These are phyloP conservation scores for Ophiocordyceps camponoti-rufipedis DNA, from an alignment of 2,329 filamentous ascomycete species.

Conservation along the genomic window DNA sequence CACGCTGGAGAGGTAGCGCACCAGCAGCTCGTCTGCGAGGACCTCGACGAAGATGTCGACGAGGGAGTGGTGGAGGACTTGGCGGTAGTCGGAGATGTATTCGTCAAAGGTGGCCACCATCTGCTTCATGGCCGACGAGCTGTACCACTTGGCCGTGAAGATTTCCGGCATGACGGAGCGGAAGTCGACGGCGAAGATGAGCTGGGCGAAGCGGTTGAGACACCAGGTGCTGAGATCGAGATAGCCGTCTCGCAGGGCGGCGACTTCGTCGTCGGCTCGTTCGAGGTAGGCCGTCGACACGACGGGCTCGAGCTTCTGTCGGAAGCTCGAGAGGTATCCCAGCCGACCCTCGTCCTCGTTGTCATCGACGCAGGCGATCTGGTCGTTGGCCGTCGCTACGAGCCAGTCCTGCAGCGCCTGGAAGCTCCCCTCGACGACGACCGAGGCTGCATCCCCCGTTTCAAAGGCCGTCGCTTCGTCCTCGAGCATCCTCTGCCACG, in stretches of 20 bases:
- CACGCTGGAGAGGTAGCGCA: slow-evolving; percentile 66
- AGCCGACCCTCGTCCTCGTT: slow-evolving; percentile 56
- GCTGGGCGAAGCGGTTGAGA: slow-evolving; percentile 66
- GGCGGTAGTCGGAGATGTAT: slow-evolving; percentile 75
- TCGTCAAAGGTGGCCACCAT: slow-evolving; percentile 93
- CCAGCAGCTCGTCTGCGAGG: slow-evolving; percentile 76
- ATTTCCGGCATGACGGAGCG: slow-evolving; percentile 65
- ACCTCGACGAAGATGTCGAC: slow-evolving; percentile 88
- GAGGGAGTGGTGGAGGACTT: slow-evolving; percentile 70
- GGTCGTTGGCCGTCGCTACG: slow-evolving; percentile 90
- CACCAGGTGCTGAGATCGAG: slow-evolving; percentile 91
- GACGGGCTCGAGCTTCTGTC: slow-evolving; percentile 61
- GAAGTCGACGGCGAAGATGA: slow-evolving; percentile 89
- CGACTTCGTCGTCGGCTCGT: slow-evolving; percentile 54
- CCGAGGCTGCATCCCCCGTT: slow-evolving; percentile 19
- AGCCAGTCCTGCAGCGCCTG: slow-evolving; percentile 90
- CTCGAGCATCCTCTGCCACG: slow-evolving; percentile 78
- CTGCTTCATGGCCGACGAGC: slow-evolving; percentile 70
- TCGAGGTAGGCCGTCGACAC: slow-evolving; percentile 69
- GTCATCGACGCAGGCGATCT: slow-evolving; percentile 96
- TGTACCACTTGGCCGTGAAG: slow-evolving; percentile 85
- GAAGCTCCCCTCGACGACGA: slow-evolving; percentile 41
- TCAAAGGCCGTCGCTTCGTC: slow-evolving; percentile 67
- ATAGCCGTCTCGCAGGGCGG: slow-evolving; percentile 69
- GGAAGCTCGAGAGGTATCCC: slow-evolving; percentile 76